These are phyloP conservation scores for Penstemon davidsonii DNA, from an alignment of 257 asterid species.

Conservation along the genomic window DNA sequence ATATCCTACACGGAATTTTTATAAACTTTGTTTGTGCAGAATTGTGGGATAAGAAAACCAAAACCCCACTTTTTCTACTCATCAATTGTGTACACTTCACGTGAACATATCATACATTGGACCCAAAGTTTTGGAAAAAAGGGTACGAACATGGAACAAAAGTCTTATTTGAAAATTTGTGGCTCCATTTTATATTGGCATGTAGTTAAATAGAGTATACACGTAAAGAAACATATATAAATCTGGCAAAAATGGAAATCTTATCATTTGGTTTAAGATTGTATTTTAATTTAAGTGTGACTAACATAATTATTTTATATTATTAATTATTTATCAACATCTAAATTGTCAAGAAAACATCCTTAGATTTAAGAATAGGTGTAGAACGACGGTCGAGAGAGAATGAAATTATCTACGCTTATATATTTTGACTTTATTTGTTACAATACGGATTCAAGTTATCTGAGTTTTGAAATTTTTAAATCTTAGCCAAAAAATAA, in stretches of 20 bases:
- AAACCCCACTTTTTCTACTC: not conserved
- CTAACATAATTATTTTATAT: not conserved
- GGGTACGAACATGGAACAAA: slow-evolving; percentile 10
- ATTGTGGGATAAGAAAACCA: slow-evolving; percentile 25
- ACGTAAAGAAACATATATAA: not conserved
- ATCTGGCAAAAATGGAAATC: not conserved
- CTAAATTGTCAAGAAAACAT: too few species aligned
- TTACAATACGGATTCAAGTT: too few species aligned
- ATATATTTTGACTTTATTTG: too few species aligned
- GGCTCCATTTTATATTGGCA: not conserved
- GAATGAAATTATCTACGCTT: too few species aligned
- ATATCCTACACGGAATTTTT: not conserved
- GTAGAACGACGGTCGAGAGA: not conserved
- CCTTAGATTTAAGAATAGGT: too few species aligned
- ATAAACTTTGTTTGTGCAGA: slow-evolving; percentile 14
- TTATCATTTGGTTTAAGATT: not conserved
- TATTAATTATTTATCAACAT: too few species aligned
- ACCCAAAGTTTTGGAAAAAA: slow-evolving; percentile 18
- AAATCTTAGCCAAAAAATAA: too few species aligned
- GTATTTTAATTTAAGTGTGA: not conserved
- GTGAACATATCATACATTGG: slow-evolving; percentile 1
- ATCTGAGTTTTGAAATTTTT: too few species aligned
- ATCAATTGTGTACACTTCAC: slow-evolving; percentile 10
- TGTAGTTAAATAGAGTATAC: not conserved
- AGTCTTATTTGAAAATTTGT: slow-evolving; percentile 14